phyloP scores from a whole-genome alignment of 2,329 filamentous ascomycete genomes.

The Alternaria rosae region DNA sequence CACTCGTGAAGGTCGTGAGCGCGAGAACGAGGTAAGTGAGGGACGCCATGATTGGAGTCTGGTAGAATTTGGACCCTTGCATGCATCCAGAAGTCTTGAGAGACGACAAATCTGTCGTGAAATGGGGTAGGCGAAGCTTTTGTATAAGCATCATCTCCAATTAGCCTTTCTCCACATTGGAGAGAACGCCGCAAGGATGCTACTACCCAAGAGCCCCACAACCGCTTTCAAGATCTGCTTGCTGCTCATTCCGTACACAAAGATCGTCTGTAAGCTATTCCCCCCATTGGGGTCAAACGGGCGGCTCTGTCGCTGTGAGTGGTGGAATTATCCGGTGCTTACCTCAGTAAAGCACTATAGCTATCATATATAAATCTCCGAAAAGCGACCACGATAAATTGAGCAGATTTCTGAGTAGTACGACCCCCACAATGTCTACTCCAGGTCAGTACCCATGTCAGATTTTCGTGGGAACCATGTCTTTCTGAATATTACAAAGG shows the following conservation, averaged over 20 bases:
- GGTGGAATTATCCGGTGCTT: neutral
- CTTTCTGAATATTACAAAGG: neutral
- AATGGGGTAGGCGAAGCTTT: constrained; percentile 1
- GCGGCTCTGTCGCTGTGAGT: neutral
- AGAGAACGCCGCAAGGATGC: neutral
- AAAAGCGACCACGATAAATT: neutral
- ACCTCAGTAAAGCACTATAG: neutral
- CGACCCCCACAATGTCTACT: neutral
- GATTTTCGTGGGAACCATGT: neutral
- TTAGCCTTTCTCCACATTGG: constrained; percentile 8
- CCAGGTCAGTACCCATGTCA: neutral
- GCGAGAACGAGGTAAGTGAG: constrained; percentile 12
- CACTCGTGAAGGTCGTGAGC: constrained; percentile 3
- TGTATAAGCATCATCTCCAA: neutral
- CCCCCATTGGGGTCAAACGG: neutral
- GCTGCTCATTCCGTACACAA: neutral
- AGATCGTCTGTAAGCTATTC: neutral
- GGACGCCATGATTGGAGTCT: constrained; percentile 10
- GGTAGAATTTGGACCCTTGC: no score
- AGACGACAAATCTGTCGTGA: neutral
- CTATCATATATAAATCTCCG: neutral
- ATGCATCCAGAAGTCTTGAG: neutral
- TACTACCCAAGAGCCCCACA: neutral
- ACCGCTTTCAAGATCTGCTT: neutral
- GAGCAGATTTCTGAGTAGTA: neutral